Evolutionary conservation across 352 stramenopile species (phyloP).

Genomic region (Proteromonas lacertae): DNA sequence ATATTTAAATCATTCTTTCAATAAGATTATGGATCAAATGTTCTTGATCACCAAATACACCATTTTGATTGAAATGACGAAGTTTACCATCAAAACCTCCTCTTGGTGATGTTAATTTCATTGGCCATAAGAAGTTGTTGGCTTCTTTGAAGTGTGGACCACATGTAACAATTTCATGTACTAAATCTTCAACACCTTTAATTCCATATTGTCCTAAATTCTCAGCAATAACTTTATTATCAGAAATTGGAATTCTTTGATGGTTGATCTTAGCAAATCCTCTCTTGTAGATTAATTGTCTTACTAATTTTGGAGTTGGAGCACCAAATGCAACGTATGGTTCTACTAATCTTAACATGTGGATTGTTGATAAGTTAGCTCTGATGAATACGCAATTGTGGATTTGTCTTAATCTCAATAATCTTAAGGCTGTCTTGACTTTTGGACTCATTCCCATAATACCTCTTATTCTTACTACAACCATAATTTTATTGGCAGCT

Average conservation of each 20-base stretch:
- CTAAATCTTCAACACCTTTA: constrained; percentile 90
- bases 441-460: constrained; percentile 60
- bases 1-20: constrained; percentile 28
- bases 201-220: constrained; percentile 68
- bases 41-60: constrained; percentile 22
- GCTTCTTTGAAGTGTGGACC: constrained; percentile 93
- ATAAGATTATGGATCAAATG: constrained; percentile 33
- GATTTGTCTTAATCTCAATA: constrained; percentile 95
- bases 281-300: constrained; percentile 96
- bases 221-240: constrained; percentile 85
- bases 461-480: constrained; percentile 94
- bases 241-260: constrained; percentile 33
- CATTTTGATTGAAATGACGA: constrained; percentile 27
- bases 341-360: constrained; percentile 93
- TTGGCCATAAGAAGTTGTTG: constrained; percentile 97
- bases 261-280: constrained; percentile 75
- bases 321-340: constrained; percentile 92
- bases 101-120: constrained; percentile 86
- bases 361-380: constrained; percentile 95
- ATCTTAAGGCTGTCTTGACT: constrained; percentile 77
- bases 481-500: constrained; percentile 75
- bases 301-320: constrained; percentile 79
- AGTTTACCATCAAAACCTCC: constrained; percentile 30
- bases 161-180: constrained; percentile 95
- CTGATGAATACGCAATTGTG: constrained; percentile 97